Percentiles rank a stretch among this genome's conserved stretches.
These are phyloP conservation scores for Magnaporthales sp. DNA, from an alignment of 2,329 filamentous ascomycete genomes.

Conservation along the genomic window DNA sequence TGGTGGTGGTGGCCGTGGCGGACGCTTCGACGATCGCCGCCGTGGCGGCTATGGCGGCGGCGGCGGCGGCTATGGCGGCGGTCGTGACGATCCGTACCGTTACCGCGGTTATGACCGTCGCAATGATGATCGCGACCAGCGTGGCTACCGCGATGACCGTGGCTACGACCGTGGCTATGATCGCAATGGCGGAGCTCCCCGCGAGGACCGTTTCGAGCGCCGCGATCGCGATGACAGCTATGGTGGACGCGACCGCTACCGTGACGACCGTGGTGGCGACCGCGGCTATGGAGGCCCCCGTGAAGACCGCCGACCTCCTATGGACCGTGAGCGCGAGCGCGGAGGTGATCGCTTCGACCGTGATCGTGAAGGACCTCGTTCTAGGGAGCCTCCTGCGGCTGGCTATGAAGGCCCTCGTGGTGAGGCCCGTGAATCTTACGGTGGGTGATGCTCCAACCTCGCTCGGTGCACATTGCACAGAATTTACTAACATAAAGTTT, in stretches of 20 bases:
- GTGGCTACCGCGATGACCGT: conserved; percentile 23
- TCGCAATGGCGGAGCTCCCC: conserved; percentile 31
- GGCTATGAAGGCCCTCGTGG: conserved; percentile 2
- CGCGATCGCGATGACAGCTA: conserved; percentile 16
- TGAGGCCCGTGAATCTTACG: conserved; percentile 2
- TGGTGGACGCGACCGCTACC: conserved; percentile 40
- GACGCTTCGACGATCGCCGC: conserved; percentile 56
- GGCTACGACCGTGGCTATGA: conserved; percentile 23
- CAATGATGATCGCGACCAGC: conserved; percentile 23
- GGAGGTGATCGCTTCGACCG: conserved; percentile 49
- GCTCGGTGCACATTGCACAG: neutral
- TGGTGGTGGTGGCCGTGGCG: conserved; percentile 46
- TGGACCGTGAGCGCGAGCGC: conserved; percentile 21
- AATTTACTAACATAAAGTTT: neutral
- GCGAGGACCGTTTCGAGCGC: conserved; percentile 14
- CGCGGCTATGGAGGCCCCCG: conserved; percentile 33
- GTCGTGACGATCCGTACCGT: conserved; percentile 50
- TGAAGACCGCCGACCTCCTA: conserved; percentile 36
- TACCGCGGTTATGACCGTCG: conserved; percentile 32
- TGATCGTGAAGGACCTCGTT: conserved; percentile 30
- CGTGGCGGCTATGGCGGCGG: conserved; percentile 44
- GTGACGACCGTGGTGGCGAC: conserved; percentile 28
- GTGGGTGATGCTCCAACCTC: neutral
- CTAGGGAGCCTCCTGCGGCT: conserved; percentile 22
- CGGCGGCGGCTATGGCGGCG: conserved; percentile 29